Evolutionary conservation across 2,329 filamentous ascomycete species (phyloP).

Genomic region (Herpotrichia juniperi): DNA sequence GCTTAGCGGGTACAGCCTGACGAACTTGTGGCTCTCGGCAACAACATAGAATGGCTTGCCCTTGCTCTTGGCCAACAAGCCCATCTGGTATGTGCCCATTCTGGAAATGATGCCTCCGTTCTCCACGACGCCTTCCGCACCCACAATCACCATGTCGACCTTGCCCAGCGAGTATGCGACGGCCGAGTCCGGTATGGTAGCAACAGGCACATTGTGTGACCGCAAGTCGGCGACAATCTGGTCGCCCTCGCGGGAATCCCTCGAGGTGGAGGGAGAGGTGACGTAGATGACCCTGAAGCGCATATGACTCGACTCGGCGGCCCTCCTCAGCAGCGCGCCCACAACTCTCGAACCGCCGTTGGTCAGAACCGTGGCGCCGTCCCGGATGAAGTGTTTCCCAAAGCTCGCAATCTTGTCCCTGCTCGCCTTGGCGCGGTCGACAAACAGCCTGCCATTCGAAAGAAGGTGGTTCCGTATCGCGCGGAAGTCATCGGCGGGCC

Average conservation of each 20-base stretch:
- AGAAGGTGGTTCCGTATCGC: conserved; percentile 82
- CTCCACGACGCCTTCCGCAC: conserved; percentile 85
- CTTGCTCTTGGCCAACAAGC: conserved; percentile 74
- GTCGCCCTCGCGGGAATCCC: conserved; percentile 64
- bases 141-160: conserved; percentile 72
- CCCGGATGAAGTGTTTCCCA: conserved; percentile 77
- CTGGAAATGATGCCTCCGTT: conserved; percentile 92
- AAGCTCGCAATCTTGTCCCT: conserved; percentile 81
- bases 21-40: conserved; percentile 96
- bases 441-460: conserved; percentile 85
- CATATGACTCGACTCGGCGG: conserved; percentile 69
- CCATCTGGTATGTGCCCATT: conserved; percentile 86
- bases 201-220: conserved; percentile 78
- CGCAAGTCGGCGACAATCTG: conserved; percentile 75
- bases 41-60: conserved; percentile 88
- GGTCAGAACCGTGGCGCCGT: conserved; percentile 83
- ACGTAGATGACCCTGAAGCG: conserved; percentile 84
- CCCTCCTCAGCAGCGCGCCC: conserved; percentile 74
- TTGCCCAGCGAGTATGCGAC: conserved; percentile 79
- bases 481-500: conserved; percentile 73
- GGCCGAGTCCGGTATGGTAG: conserved; percentile 76
- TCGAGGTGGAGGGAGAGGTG: conserved; percentile 38
- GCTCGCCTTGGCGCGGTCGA: conserved; percentile 82
- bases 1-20: conserved; percentile 80
- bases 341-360: conserved; percentile 89